phyloP scores from a whole-genome alignment of 352 stramenopile species.

The Pythium aristosporum region DNA sequence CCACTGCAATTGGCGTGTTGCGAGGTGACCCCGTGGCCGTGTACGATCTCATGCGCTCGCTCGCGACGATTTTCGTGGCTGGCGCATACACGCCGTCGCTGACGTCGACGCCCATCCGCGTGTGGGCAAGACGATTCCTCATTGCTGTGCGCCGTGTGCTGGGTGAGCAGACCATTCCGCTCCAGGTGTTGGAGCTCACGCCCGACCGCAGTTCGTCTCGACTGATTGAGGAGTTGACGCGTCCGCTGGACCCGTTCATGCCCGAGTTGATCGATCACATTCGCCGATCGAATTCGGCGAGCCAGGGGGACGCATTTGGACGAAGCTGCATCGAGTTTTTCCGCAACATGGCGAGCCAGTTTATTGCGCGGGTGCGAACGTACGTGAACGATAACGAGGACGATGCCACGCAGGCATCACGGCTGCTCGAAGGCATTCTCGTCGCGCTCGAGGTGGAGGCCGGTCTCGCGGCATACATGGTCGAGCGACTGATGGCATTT shows the following conservation, averaged over 20 bases:
- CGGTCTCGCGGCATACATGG: conserved; percentile 13
- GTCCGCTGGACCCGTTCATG: conserved; percentile 31
- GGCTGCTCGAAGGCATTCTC: conserved; percentile 23
- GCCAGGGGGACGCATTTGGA: conserved; percentile 21
- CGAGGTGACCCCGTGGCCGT: conserved; percentile 25
- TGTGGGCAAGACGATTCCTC: conserved; percentile 28
- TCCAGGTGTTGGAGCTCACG: conserved; percentile 16
- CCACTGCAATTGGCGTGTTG: conserved; percentile 27
- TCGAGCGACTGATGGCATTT: conserved; percentile 13
- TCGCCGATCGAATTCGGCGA: conserved; percentile 26
- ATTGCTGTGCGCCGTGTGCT: conserved; percentile 25
- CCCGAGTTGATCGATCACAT: conserved; percentile 33
- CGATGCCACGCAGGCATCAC: not conserved
- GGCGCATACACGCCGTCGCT: conserved; percentile 29
- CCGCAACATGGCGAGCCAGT: conserved; percentile 30
- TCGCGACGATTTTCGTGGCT: conserved; percentile 27
- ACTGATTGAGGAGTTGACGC: conserved; percentile 27
- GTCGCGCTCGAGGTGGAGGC: conserved; percentile 16
- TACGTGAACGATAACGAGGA: conserved; percentile 10
- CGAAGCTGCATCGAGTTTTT: conserved; percentile 31
- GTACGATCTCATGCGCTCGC: conserved; percentile 24
- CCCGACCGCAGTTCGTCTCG: conserved; percentile 19
- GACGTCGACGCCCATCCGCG: conserved; percentile 25
- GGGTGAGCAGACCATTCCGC: conserved; percentile 16
- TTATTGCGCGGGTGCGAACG: conserved; percentile 19